phyloP scores from a whole-genome alignment of 148 eudicot species.

The Silene uniflora region DNA sequence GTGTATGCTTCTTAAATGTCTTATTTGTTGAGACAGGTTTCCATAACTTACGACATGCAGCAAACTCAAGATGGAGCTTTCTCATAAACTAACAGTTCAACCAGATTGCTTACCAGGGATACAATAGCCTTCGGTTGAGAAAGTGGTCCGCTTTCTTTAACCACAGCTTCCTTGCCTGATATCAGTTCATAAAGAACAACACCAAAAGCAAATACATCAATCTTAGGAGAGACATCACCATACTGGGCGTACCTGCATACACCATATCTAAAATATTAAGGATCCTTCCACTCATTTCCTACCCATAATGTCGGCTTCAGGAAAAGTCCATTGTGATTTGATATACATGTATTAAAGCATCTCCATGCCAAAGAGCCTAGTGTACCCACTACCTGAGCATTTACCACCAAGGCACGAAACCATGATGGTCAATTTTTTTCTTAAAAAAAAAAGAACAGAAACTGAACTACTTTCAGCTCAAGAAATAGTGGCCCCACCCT shows the following conservation, averaged over 20 bases:
- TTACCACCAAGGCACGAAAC: too few relatives aligned
- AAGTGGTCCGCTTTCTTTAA: slow-evolving; percentile 40
- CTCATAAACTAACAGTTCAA: not conserved
- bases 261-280: slow-evolving; percentile 13
- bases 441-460: too few relatives aligned
- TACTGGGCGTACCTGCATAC: slow-evolving; percentile 73
- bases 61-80: not conserved
- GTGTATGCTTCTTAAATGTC: not conserved
- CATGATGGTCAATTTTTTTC: too few relatives aligned
- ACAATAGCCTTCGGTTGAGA: slow-evolving; percentile 62
- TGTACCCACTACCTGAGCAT: not conserved
- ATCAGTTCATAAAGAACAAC: slow-evolving; percentile 88
- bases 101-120: slow-evolving; percentile 46
- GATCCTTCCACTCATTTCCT: not conserved
- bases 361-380: not conserved
- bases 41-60: too few relatives aligned
- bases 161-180: slow-evolving; percentile 84
- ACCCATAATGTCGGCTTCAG: not conserved
- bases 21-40: not conserved
- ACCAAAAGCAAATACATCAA: slow-evolving; percentile 92
- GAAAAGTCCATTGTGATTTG: not conserved
- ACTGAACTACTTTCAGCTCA: not conserved
- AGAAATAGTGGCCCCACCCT: not conserved
- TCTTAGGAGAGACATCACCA: slow-evolving; percentile 82
- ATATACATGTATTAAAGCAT: too few relatives aligned